phyloP scores from a whole-genome alignment of 176 grass and related monocot species.

The Phyllostachys edulis region DNA sequence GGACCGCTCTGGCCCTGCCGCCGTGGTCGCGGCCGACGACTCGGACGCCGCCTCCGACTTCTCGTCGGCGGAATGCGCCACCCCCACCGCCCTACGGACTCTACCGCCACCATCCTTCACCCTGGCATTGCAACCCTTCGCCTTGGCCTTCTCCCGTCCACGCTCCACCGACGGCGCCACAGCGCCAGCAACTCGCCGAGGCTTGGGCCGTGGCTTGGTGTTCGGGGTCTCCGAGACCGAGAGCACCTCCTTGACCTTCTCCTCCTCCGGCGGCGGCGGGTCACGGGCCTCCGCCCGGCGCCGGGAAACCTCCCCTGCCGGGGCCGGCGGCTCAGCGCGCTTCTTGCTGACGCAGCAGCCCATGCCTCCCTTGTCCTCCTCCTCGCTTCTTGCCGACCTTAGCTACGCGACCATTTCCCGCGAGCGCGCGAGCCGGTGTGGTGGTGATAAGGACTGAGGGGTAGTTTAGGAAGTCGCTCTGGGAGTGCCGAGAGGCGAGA shows the following conservation, averaged over 20 bases:
- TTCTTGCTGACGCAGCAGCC: slow-evolving; percentile 62
- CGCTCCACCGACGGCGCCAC: slow-evolving; percentile 28
- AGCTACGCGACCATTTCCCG: slow-evolving; percentile 30
- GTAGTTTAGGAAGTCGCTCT: background rate
- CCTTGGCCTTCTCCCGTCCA: slow-evolving; percentile 2
- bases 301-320: background rate
- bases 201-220: slow-evolving; percentile 33
- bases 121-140: slow-evolving; percentile 28
- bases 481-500: background rate
- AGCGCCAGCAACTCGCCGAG: slow-evolving; percentile 21
- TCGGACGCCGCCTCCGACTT: slow-evolving; percentile 49
- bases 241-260: slow-evolving; percentile 93
- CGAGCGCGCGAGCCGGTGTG: background rate
- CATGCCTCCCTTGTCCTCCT: slow-evolving; percentile 18
- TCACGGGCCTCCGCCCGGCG: slow-evolving; percentile 33
- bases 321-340: background rate
- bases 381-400: slow-evolving; percentile 1
- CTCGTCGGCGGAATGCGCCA: slow-evolving; percentile 1
- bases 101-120: slow-evolving; percentile 11
- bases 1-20: slow-evolving; percentile 36
- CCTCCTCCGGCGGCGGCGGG: slow-evolving; percentile 61
- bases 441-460: background rate
- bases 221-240: slow-evolving; percentile 83
- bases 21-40: slow-evolving; percentile 42
- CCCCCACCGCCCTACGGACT: background rate